Percentiles rank a stretch among this genome's conserved stretches.
Conservation (phyloP, 2,329 filamentous ascomycete species). For the Paracoccidioides lutzii region DNA sequence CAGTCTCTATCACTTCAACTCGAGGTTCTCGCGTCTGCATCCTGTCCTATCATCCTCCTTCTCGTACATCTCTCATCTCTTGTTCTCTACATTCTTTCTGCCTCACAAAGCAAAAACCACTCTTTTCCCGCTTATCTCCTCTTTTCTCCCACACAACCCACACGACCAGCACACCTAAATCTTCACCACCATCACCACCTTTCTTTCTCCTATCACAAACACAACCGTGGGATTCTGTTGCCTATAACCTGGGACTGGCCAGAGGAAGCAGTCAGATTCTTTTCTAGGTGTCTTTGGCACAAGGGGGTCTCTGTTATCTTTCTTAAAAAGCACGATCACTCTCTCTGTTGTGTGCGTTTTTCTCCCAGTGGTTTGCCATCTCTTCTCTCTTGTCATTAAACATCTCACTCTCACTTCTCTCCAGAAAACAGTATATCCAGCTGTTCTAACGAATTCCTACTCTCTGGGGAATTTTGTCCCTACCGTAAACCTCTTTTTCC, state of each 20-base stretch:
- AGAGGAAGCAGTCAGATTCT: not conserved
- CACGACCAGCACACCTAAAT: constrained; percentile 8
- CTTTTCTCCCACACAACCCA: not conserved
- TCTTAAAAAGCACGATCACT: constrained; percentile 15
- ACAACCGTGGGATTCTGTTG: not conserved
- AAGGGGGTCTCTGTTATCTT: not conserved
- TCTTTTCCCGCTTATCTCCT: constrained; percentile 2
- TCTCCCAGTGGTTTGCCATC: constrained; percentile 13
- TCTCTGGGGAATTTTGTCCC: not conserved
- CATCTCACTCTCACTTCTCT: constrained; percentile 8
- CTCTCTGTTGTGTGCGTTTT: constrained; percentile 2
- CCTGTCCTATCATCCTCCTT: not conserved
- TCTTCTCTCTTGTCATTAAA: constrained; percentile 14
- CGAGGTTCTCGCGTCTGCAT: not conserved
- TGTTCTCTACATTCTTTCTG: not conserved
- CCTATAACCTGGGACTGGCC: too few species aligned
- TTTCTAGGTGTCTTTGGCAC: not conserved
- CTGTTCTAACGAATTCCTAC: not conserved
- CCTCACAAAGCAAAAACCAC: constrained; percentile 2
- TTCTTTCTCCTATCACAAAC: not conserved
- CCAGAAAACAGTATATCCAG: constrained; percentile 5
- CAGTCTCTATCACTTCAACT: not conserved
- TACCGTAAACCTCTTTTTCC: not conserved
- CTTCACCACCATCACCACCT: not conserved
- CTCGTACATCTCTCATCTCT: not conserved